phyloP scores from a whole-genome alignment of 2,329 filamentous ascomycete species.

The Fusarium mexicanum region DNA sequence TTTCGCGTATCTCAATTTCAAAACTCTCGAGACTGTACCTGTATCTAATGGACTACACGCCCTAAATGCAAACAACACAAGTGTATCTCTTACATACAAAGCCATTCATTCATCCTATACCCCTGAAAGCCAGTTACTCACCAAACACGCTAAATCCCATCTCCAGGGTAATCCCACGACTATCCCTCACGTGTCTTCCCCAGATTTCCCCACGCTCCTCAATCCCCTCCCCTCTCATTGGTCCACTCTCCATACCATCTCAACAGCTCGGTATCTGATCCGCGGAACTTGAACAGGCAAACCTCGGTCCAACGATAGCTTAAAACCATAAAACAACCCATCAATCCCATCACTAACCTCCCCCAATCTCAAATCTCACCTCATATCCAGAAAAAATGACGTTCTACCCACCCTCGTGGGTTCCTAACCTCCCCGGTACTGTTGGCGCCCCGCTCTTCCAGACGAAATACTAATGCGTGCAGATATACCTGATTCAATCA shows the following conservation, averaged over 20 bases:
- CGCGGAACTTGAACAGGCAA: constrained; percentile 16
- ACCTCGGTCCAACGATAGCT: neutral
- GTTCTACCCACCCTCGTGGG: constrained; percentile 20
- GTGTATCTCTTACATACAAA: neutral
- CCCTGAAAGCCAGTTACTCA: rapidly evolving
- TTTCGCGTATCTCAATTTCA: neutral
- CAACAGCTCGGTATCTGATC: constrained; percentile 1
- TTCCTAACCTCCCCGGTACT: constrained; percentile 15
- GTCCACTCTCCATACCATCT: neutral
- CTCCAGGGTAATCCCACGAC: neutral
- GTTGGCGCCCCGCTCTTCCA: neutral
- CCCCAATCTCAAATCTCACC: rapidly evolving
- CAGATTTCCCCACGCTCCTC: neutral
- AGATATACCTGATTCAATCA: constrained; percentile 41
- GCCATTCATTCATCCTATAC: rapidly evolving
- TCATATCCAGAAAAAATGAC: neutral
- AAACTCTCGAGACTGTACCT: neutral
- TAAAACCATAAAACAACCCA: neutral
- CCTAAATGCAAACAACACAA: rapidly evolving
- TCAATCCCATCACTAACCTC: neutral
- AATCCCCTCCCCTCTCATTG: neutral
- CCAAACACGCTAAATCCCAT: no score
- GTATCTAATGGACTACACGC: rapidly evolving
- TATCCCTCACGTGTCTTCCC: constrained; percentile 2
- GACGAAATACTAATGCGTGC: rapidly evolving